Base-by-base conservation (phyloP, 768 basidiomycete species). In the Mycena olivaceomarginata region DNA sequence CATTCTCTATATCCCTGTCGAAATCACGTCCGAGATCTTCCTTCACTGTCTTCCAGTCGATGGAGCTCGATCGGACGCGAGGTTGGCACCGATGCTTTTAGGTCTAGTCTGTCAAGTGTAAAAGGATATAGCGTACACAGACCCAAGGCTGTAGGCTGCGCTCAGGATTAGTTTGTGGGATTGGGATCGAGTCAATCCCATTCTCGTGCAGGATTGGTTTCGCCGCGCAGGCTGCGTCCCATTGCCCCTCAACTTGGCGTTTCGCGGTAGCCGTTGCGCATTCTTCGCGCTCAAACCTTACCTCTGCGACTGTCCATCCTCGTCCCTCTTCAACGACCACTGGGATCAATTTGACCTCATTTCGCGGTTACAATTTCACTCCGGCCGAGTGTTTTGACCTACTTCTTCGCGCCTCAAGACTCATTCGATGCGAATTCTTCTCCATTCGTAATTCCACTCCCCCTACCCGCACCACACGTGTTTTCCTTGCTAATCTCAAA, bases 331-430 rank as follows among this genome's bases (percentile, higher is more conserved):
- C 57, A 31, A 18, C 12, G 31, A 31, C 59, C 37, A 60, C 25
- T 60, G 31, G 31, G 59, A 16, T 31, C 11, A 60, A n/a, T 60
- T 39, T 60, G 59, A 39, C 59, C 59, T 60, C 59, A 60, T 60
- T 60, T 15, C 5, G 37, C 37, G 37, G 59, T 18, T 6, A 39
- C 31, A 16, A 60, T 39, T 39, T 60, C 37, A 60, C 31, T 16
- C 25, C 18, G 11, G 15, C 31, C 31, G 31, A 60, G 8, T 60
- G 59, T 60, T 31, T 37, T n/a, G 59, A 25, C 31, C 13, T 60
- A 18, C 59, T 60, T 16, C 22, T 31, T 31, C 59, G 10, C 59
- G 37, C 31, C 39, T 37, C 59, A 31, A 60, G 59, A 15, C 37
- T 60, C 31, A 60, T 60, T 60, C 37, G 9, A 15, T 60, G 59